Evolutionary conservation across 805 yeast genomes (phyloP), one percentile per base, ranked within the genome.

Genomic region (Kuraishia floccosa): DNA sequence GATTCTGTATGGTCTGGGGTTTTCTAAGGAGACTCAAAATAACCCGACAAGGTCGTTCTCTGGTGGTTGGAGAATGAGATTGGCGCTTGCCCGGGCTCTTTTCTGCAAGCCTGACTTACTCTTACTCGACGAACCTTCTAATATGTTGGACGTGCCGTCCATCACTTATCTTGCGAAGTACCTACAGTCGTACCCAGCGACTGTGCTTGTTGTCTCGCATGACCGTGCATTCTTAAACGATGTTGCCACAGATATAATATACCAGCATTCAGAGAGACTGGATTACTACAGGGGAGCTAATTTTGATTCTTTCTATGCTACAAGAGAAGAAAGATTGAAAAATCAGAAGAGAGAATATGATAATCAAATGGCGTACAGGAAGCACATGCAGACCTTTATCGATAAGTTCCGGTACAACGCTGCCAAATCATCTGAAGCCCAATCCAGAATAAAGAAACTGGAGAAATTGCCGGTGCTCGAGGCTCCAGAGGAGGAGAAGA

Each of bases 11-110:
- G 99, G 99, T 51, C 66, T 91, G 39, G 99, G 99, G 34, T 91
- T 91, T 65, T 76, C 94, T 28, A 72, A 73, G 39, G 94, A 81
- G 46, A 71, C 96, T 5, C 98, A 91, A 54, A 59, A 64, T 28
- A 65, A 66, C 39, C 77, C 95, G 20, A 86, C 97, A 5, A 89
- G 85, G 41, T 70, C 86, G 17, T 91, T 91, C 54, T 86, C 96
- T 32, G 99, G 99, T 72, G 99, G 99, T 76, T 91, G 98, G 98
- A 80, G 98, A 71, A 91, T 91, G 98, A 82, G 98, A 65, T 69
- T 91, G 41, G 83, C 96, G n/a, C 68, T 91, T 37, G 98, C 98
- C 3, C 76, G 98, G 60, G 98, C 98, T 0, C 68, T 91, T 52
- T 91, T 91, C 68, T 89, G 96, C 69, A 79, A 85, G 52, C 98